Percentiles rank a stretch among this genome's conserved stretches.
These are phyloP conservation scores for Kurtzmaniella fragi DNA, from an alignment of 805 yeast genomes.

Conservation along the genomic window DNA sequence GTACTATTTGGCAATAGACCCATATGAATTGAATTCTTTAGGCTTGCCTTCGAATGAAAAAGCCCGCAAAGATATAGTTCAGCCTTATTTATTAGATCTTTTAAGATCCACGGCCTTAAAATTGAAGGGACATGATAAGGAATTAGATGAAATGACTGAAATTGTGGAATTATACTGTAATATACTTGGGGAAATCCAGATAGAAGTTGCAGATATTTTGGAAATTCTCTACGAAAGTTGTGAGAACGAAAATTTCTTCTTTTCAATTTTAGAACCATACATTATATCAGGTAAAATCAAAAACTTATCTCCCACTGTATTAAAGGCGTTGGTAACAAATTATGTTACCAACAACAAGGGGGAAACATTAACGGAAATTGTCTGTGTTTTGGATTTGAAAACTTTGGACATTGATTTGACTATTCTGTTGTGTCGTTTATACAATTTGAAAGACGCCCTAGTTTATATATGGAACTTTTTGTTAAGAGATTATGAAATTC, in stretches of 20 bases:
- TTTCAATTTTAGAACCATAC: slow-evolving; percentile 47
- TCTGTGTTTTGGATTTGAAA: slow-evolving; percentile 63
- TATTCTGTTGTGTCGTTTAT: slow-evolving; percentile 51
- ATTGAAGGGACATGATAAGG: not conserved
- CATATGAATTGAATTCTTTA: slow-evolving; percentile 43
- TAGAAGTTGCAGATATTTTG: slow-evolving; percentile 10
- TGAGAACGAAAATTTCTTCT: slow-evolving; percentile 36
- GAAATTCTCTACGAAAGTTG: slow-evolving; percentile 21
- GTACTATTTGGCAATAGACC: slow-evolving; percentile 44
- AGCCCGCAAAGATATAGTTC: slow-evolving; percentile 44
- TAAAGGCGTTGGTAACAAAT: slow-evolving; percentile 55
- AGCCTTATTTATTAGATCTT: slow-evolving; percentile 51
- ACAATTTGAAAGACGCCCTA: slow-evolving; percentile 56
- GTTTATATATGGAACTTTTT: slow-evolving; percentile 69
- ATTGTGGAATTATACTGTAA: slow-evolving; percentile 12
- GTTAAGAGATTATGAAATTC: slow-evolving; percentile 66
- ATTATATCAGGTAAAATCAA: slow-evolving; percentile 43
- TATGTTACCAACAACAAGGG: slow-evolving; percentile 32
- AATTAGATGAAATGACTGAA: not conserved
- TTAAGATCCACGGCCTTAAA: slow-evolving; percentile 23
- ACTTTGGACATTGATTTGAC: slow-evolving; percentile 78
- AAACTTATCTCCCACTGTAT: slow-evolving; percentile 55
- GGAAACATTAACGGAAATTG: slow-evolving; percentile 55
- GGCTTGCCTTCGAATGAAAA: slow-evolving; percentile 50
- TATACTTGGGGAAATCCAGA: slow-evolving; percentile 5